Conservation (phyloP, 2,329 filamentous ascomycete genomes). For the Sporothrix pallida region DNA sequence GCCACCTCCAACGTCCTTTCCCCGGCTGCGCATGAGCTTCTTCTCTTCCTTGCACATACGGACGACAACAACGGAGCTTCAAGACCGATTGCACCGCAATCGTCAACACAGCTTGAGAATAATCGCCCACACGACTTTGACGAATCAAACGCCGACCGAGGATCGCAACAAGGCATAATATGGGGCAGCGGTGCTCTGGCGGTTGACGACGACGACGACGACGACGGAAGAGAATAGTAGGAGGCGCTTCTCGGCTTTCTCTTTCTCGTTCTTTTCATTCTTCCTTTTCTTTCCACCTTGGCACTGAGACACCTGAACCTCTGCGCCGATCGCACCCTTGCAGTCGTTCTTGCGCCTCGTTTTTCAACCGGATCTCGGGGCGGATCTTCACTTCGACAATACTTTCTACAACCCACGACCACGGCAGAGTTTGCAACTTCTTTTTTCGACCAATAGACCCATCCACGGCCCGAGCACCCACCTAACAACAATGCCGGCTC, state of each 20-base stretch:
- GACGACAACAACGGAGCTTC: neutral
- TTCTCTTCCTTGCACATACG: neutral
- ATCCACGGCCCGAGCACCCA: neutral
- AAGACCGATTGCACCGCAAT: neutral
- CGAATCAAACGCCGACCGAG: neutral
- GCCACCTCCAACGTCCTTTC: neutral
- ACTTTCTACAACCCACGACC: neutral
- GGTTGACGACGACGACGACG: conserved; percentile 31
- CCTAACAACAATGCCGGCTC: conserved; percentile 51
- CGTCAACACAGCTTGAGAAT: neutral
- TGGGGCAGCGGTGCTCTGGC: conserved; percentile 21
- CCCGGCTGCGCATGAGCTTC: conserved; percentile 1
- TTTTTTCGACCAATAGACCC: neutral
- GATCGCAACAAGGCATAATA: conserved; percentile 5
- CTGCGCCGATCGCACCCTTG: neutral
- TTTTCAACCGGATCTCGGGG: neutral
- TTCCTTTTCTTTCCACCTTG: neutral
- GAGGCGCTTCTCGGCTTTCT: neutral
- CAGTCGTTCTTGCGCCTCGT: neutral
- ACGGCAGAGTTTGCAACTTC: neutral
- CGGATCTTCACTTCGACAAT: neutral
- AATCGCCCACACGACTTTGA: neutral
- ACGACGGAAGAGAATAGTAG: conserved; percentile 28
- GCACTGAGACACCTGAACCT: neutral
- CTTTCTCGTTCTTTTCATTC: neutral